Conservation (phyloP, 345 rosid genomes). For the Aethionema arabicum region DNA sequence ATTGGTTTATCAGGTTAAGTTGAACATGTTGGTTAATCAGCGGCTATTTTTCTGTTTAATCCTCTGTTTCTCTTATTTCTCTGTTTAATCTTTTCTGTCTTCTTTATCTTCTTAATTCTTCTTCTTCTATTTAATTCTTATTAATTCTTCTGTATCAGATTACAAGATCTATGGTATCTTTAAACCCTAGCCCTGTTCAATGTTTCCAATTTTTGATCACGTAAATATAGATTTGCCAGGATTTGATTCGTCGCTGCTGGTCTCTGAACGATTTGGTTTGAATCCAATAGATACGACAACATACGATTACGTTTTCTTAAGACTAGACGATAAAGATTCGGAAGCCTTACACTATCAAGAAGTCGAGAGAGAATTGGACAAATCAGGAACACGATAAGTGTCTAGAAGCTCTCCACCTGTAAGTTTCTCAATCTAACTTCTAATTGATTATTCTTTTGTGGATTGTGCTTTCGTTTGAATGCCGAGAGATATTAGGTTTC, state of each 20-base stretch:
- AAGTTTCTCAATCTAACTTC: slow-evolving; percentile 27
- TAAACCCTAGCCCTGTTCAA: slow-evolving; percentile 56
- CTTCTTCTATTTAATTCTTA: no score
- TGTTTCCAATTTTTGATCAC: slow-evolving; percentile 64
- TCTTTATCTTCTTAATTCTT: no score
- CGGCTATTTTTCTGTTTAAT: no score
- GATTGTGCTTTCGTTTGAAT: slow-evolving; percentile 1
- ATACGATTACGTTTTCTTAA: slow-evolving; percentile 43
- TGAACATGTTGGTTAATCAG: no score
- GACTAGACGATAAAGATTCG: slow-evolving; percentile 73
- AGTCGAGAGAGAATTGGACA: slow-evolving; percentile 97
- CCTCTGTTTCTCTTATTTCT: no score
- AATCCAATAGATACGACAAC: slow-evolving; percentile 17
- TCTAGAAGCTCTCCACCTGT: slow-evolving; percentile 94
- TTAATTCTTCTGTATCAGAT: no score
- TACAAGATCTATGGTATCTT: slow-evolving; percentile 54
- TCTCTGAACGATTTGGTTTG: slow-evolving; percentile 4
- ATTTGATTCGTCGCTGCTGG: slow-evolving; percentile 31
- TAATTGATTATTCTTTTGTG: background rate
- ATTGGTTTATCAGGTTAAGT: no score
- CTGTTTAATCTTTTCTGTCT: no score
- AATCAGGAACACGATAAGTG: slow-evolving; percentile 94
- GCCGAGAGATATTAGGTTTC: background rate
- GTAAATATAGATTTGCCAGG: slow-evolving; percentile 49
- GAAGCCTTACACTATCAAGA: slow-evolving; percentile 89